Conservation (phyloP, 352 stramenopile genomes). For the Globisporangium cystogenes region DNA sequence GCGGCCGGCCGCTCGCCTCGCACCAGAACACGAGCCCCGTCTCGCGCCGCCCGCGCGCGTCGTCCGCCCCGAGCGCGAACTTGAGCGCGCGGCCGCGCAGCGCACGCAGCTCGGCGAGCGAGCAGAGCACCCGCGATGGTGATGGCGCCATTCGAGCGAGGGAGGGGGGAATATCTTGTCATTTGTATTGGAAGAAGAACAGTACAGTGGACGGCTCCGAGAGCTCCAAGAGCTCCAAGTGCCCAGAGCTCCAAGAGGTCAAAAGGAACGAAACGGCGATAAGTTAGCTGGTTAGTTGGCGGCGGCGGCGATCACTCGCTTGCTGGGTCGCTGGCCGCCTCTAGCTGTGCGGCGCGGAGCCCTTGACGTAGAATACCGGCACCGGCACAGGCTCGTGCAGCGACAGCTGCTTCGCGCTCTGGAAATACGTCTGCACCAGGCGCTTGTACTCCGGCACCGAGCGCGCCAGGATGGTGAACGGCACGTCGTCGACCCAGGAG, state of each 20-base stretch:
- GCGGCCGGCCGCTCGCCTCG: slow-evolving; percentile 29
- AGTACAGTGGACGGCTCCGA: background rate
- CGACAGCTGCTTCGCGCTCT: slow-evolving; percentile 34
- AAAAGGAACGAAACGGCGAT: too few species aligned
- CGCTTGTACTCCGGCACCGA: slow-evolving; percentile 62
- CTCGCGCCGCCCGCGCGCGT: slow-evolving; percentile 11
- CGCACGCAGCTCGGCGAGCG: slow-evolving; percentile 34
- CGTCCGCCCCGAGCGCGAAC: slow-evolving; percentile 32
- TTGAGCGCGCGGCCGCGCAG: slow-evolving; percentile 48
- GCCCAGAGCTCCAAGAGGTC: background rate
- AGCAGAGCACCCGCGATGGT: slow-evolving; percentile 44
- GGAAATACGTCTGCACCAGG: slow-evolving; percentile 67
- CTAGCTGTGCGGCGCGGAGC: slow-evolving; percentile 7
- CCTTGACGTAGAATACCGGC: slow-evolving; percentile 48
- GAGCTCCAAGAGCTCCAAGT: background rate
- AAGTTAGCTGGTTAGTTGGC: background rate
- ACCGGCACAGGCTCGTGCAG: slow-evolving; percentile 62
- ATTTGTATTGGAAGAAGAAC: background rate
- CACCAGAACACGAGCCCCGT: slow-evolving; percentile 70
- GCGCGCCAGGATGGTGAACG: slow-evolving; percentile 35
- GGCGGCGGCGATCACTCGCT: background rate
- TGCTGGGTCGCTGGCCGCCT: background rate
- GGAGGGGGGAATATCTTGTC: background rate
- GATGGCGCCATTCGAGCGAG: background rate
- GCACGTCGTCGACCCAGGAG: slow-evolving; percentile 17